phyloP scores from a whole-genome alignment of 1,284 basidiomycete genomes.

The Leccinum subatratum region DNA sequence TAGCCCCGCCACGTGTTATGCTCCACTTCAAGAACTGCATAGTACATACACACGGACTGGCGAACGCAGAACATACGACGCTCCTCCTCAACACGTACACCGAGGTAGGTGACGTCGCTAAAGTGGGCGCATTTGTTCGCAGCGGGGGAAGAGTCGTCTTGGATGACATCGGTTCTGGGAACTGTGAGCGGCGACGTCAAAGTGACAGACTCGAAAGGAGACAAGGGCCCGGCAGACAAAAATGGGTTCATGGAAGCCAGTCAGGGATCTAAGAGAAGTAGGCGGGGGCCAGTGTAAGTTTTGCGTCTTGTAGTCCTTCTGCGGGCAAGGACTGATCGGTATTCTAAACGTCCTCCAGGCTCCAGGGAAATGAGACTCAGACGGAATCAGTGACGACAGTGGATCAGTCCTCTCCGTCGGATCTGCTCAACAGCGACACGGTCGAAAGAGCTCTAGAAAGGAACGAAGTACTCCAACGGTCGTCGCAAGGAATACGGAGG shows the following conservation, averaged over 20 bases:
- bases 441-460: too few species aligned
- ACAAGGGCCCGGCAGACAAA: conserved; percentile 18
- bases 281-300: conserved; percentile 70
- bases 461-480: too few species aligned
- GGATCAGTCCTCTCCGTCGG: too few species aligned
- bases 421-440: too few species aligned
- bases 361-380: too few species aligned
- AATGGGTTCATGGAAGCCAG: conserved; percentile 64
- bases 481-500: too few species aligned
- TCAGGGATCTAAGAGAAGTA: conserved; percentile 75
- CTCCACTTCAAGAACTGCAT: conserved; percentile 94
- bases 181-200: conserved; percentile 2
- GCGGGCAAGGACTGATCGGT: background rate
- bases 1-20: conserved; percentile 84
- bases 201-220: conserved; percentile 15
- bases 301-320: conserved; percentile 4
- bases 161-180: conserved; percentile 74
- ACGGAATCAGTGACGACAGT: too few species aligned
- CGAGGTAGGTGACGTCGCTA: conserved; percentile 86
- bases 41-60: conserved; percentile 62
- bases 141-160: conserved; percentile 85
- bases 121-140: conserved; percentile 90
- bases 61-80: conserved; percentile 96
- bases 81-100: conserved; percentile 95
- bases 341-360: background rate